These are phyloP conservation scores for Xylariaceae sp. DNA, from an alignment of 2,329 filamentous ascomycete genomes.

Conservation along the genomic window DNA sequence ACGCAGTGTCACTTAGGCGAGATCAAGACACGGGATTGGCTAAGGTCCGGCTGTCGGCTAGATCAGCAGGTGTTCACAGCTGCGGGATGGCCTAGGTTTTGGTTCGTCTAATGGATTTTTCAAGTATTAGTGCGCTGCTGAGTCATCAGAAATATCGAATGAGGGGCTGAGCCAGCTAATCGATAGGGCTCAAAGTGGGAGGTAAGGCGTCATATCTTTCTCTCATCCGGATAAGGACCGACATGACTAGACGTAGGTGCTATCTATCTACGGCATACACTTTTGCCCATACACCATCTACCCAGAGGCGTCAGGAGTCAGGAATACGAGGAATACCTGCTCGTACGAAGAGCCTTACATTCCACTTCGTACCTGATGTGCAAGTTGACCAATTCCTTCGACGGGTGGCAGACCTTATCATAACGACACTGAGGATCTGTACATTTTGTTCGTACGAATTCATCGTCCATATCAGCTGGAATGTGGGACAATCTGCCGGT, in stretches of 20 bases:
- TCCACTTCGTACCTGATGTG: too few relatives aligned
- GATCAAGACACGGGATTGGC: constrained; percentile 4
- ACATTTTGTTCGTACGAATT: too few relatives aligned
- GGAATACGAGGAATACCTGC: too few relatives aligned
- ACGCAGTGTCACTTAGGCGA: constrained; percentile 12
- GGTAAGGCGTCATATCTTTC: background rate
- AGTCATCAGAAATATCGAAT: constrained; percentile 11
- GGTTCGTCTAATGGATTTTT: constrained; percentile 16
- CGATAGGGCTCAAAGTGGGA: constrained; percentile 11
- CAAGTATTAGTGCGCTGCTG: constrained; percentile 23
- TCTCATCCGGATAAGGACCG: background rate
- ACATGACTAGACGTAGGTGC: too few relatives aligned
- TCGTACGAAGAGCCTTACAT: too few relatives aligned
- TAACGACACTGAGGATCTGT: too few relatives aligned
- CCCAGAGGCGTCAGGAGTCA: too few relatives aligned
- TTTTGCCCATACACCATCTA: too few relatives aligned
- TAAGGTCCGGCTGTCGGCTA: background rate
- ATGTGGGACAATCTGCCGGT: background rate
- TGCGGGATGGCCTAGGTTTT: constrained; percentile 5
- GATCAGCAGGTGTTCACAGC: background rate
- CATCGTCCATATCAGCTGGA: background rate
- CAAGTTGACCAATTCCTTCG: too few relatives aligned
- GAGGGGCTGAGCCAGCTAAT: background rate
- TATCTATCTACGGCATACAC: background rate
- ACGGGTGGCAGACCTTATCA: too few relatives aligned